Evolutionary conservation across 2,329 filamentous ascomycete species (phyloP).

Genomic region (Aaosphaeria arxii): DNA sequence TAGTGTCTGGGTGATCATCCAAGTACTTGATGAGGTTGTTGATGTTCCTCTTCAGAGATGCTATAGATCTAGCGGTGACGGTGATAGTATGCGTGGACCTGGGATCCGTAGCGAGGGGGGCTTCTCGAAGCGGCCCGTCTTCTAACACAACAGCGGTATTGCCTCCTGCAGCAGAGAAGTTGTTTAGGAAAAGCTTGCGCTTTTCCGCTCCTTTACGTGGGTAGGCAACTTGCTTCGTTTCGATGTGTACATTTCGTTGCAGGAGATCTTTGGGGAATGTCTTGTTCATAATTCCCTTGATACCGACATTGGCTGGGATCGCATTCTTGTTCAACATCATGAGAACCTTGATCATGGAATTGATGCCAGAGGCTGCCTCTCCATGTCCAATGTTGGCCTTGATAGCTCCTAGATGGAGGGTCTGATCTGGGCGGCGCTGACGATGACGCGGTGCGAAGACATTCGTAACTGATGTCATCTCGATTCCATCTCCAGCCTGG

Average conservation of each 20-base stretch:
- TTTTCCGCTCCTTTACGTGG: conserved; percentile 48
- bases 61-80: conserved; percentile 51
- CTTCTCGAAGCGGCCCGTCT: conserved; percentile 46
- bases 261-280: conserved; percentile 52
- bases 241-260: conserved; percentile 53
- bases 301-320: conserved; percentile 54
- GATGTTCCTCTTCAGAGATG: conserved; percentile 52
- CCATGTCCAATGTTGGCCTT: conserved; percentile 56
- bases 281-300: conserved; percentile 56
- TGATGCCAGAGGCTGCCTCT: conserved; percentile 54
- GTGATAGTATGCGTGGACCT: conserved; percentile 48
- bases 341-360: conserved; percentile 52
- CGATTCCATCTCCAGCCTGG: conserved; percentile 77
- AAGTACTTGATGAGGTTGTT: conserved; percentile 46
- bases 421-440: conserved; percentile 48
- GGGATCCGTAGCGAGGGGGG: conserved; percentile 43
- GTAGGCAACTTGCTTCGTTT: conserved; percentile 44
- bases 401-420: conserved; percentile 53
- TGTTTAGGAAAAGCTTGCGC: conserved; percentile 52
- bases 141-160: conserved; percentile 54
- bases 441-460: conserved; percentile 57
- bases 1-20: conserved; percentile 43
- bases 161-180: conserved; percentile 53
- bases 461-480: conserved; percentile 74
- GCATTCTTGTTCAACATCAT: conserved; percentile 55